Evolutionary conservation across 345 rosid genomes (phyloP).

Genomic region (Ceriops zippeliana): DNA sequence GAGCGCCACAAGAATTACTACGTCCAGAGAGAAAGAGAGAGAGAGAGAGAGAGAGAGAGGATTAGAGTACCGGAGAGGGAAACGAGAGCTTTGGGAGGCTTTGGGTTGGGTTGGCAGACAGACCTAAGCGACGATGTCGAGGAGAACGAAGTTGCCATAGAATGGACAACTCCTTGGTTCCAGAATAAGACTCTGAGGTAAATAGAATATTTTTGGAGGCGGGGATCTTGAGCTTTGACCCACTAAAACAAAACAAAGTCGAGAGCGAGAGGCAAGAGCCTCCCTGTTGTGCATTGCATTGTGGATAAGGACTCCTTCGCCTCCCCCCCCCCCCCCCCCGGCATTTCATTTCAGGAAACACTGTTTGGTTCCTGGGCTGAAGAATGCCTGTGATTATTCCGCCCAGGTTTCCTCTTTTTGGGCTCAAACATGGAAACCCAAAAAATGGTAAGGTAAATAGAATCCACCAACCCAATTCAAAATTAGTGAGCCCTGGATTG

Average conservation of each 20-base stretch:
- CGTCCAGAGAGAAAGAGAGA: too few relatives aligned
- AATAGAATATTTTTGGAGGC: too few relatives aligned
- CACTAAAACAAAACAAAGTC: too few relatives aligned
- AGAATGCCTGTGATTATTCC: too few relatives aligned
- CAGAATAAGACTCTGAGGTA: not conserved
- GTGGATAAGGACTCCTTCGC: slow-evolving; percentile 25
- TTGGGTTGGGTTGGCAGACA: slow-evolving; percentile 35
- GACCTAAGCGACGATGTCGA: slow-evolving; percentile 31
- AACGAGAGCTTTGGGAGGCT: slow-evolving; percentile 36
- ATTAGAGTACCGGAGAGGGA: slow-evolving; percentile 37
- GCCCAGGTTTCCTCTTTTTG: too few relatives aligned
- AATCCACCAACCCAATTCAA: too few relatives aligned
- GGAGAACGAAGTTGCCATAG: slow-evolving; percentile 61
- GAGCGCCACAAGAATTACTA: too few relatives aligned
- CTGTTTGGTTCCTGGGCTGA: not conserved
- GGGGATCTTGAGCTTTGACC: not conserved
- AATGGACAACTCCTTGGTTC: not conserved
- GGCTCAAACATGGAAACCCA: too few relatives aligned
- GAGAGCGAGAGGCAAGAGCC: not conserved
- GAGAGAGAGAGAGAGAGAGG: not conserved
- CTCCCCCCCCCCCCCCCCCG: too few relatives aligned
- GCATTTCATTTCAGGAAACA: not conserved
- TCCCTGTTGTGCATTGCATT: not conserved
- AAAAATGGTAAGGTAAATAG: too few relatives aligned
- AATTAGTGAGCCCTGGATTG: too few relatives aligned